Percentiles rank a stretch among this genome's conserved stretches.
Conservation (phyloP, 2,329 filamentous ascomycete genomes). For the Fusarium sublunatum region DNA sequence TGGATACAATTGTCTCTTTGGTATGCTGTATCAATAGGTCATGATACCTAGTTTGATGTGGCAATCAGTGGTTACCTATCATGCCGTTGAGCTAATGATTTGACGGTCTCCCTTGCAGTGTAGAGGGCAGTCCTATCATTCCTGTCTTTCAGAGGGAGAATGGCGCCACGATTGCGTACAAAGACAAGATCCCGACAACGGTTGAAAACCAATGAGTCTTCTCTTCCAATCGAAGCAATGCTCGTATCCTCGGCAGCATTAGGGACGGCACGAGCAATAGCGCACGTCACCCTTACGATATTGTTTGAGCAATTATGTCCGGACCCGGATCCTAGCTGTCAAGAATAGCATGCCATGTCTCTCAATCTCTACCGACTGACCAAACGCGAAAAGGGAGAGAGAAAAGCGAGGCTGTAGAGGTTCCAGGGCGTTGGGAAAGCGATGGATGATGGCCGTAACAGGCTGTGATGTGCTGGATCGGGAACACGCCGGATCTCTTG, state of each 20-base stretch:
- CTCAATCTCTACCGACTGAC: not conserved
- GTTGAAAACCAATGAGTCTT: not conserved
- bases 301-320: constrained; percentile 7
- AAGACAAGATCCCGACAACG: constrained; percentile 2
- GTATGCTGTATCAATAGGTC: constrained; percentile 14
- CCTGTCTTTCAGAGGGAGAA: not conserved
- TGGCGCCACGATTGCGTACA: not conserved
- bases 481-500: constrained; percentile 39
- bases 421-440: constrained; percentile 18
- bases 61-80: constrained; percentile 23
- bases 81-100: constrained; percentile 22
- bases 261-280: not conserved
- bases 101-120: constrained; percentile 30
- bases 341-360: not conserved
- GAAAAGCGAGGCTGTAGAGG: constrained; percentile 10
- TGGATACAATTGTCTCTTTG: constrained; percentile 7
- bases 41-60: constrained; percentile 14
- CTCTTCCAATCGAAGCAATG: not conserved
- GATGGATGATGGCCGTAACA: constrained; percentile 27
- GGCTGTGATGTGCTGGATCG: constrained; percentile 41
- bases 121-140: not conserved
- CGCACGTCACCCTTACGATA: not conserved
- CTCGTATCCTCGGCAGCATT: not conserved
- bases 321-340: constrained; percentile 7
- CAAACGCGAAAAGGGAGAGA: constrained; percentile 11